Evolutionary conservation across 140 eudicot species (phyloP), one percentile per base, ranked within the genome.

Genomic region (Ambrosia hybrid): DNA sequence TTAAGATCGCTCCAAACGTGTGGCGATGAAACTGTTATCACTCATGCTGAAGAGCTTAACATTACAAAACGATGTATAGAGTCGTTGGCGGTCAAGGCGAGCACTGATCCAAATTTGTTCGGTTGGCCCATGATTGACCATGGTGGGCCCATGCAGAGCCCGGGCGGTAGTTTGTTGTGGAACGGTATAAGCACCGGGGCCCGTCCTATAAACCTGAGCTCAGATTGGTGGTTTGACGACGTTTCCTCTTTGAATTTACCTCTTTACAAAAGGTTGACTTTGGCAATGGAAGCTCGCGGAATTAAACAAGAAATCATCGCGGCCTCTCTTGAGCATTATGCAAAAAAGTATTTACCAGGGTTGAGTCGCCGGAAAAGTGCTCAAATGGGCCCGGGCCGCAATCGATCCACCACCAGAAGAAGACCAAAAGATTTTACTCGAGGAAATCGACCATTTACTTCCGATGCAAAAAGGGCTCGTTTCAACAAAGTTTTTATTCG

Each of bases 221-320:
- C 95, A 0, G 97, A 94, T 83, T 94, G 99, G 99, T 94, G 99
- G 99, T 94, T 82, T 52, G 95, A 94, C 11, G 99, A 94, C 67
- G 88, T 82, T 12, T 86, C 96, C n/a, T 79, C 87, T 67, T 72
- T 94, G 49, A 83, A 88, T 73, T 83, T 94, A 41, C 85, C 88
- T 56, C 83, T 90, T 49, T 94, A 84, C 79, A 88, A 94, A 73
- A 85, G 90, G 69, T 76, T 94, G 77, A 84, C 85, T 64, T 73
- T 87, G n/a, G 90, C 87, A 21, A 88, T 94, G 91, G 91, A 90
- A 78, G 79, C 92, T 26, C 88, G 90, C 10, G 99, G 97, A 2
- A 84, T 88, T 14, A 94, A 80, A 57, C 90, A 78, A 65, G 99
- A 94, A 70, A 80, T 88, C 2, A 76, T 94, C 3, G 88, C 96